Evolutionary conservation across 2,329 filamentous ascomycete species (phyloP).

Genomic region (Nakataea oryzae): DNA sequence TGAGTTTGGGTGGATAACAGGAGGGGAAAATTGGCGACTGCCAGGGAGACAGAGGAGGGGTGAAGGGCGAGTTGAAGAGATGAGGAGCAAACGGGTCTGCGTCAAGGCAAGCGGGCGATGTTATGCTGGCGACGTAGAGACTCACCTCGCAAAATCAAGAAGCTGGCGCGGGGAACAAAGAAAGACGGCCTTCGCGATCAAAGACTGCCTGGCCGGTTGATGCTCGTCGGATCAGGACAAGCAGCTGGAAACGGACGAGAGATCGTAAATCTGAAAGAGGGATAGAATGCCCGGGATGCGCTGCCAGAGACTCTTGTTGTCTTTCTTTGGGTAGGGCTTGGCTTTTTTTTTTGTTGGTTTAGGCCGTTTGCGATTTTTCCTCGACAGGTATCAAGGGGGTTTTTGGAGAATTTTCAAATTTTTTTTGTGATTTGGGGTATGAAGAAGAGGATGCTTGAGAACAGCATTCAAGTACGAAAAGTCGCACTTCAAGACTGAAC

Average conservation of each 20-base stretch:
- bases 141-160: not conserved
- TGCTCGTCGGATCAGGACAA: not conserved
- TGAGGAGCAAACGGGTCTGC: not conserved
- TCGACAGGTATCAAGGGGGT: constrained; percentile 16
- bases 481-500: not conserved
- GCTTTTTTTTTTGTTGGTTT: constrained; percentile 6
- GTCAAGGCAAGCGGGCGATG: not conserved
- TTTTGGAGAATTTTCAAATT: constrained; percentile 46
- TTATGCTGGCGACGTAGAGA: not conserved
- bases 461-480: constrained; percentile 47
- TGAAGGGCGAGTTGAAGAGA: not conserved
- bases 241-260: not conserved
- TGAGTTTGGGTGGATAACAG: not conserved
- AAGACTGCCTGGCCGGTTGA: not conserved
- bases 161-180: not conserved
- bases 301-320: constrained; percentile 1
- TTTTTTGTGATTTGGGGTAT: constrained; percentile 46
- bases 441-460: constrained; percentile 40
- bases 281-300: not conserved
- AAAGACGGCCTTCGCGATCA: not conserved
- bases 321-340: constrained; percentile 6
- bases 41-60: not conserved
- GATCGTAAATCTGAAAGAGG: not conserved
- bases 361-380: constrained; percentile 9
- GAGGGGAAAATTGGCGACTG: not conserved